phyloP scores from a whole-genome alignment of 306 rosid genomes.

The Styphnolobium japonicum region DNA sequence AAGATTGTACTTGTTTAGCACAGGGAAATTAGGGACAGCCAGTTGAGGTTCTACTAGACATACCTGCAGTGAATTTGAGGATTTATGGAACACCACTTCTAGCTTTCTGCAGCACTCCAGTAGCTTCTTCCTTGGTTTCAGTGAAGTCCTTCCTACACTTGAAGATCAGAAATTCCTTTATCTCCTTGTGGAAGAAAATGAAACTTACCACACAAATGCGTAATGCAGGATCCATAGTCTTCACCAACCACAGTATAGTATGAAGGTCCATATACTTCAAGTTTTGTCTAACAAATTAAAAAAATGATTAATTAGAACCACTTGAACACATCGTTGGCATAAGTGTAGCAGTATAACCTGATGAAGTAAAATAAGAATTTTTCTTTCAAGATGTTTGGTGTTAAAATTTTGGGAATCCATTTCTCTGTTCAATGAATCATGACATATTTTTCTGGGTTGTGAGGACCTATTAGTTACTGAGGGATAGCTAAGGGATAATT shows the following conservation, averaged over 20 bases:
- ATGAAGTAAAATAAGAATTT: not conserved
- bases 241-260: slow-evolving; percentile 48
- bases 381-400: not conserved
- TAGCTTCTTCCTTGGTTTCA: slow-evolving; percentile 37
- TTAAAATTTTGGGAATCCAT: not conserved
- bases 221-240: slow-evolving; percentile 51
- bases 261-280: slow-evolving; percentile 41
- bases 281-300: slow-evolving; percentile 17
- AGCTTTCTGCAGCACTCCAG: slow-evolving; percentile 31
- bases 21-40: not conserved
- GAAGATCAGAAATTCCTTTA: slow-evolving; percentile 49
- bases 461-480: not conserved
- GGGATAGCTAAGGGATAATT: not conserved
- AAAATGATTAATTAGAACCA: not conserved
- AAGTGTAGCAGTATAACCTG: not conserved
- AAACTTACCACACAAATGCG: slow-evolving; percentile 36
- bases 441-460: not conserved
- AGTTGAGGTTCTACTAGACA: not conserved
- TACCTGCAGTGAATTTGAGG: not conserved
- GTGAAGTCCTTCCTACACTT: slow-evolving; percentile 34
- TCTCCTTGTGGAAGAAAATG: slow-evolving; percentile 43
- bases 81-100: not conserved
- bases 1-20: not conserved
- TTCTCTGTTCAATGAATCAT: not conserved
- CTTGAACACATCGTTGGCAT: too few relatives aligned